These are phyloP conservation scores for Lepiota venenata DNA, from an alignment of 768 basidiomycete genomes.

Conservation along the genomic window DNA sequence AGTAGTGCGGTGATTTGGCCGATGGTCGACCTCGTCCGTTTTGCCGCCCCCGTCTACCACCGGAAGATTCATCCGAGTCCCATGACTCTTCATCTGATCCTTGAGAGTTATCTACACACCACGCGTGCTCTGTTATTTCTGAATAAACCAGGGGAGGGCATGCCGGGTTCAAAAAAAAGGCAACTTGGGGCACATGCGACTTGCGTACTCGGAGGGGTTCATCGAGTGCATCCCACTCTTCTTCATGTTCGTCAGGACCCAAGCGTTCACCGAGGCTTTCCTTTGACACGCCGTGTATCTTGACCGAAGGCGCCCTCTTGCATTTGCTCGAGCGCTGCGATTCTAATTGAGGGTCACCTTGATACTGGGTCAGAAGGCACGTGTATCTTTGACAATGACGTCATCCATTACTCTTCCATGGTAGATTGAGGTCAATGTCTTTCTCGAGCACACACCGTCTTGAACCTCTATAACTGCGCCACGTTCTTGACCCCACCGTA, in stretches of 20 bases:
- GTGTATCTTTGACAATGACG: slow-evolving; percentile 76
- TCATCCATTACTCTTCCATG: slow-evolving; percentile 97
- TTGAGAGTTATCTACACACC: slow-evolving; percentile 61
- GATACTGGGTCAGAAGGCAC: too few relatives aligned
- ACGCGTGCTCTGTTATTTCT: slow-evolving; percentile 58
- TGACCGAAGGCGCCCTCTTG: slow-evolving; percentile 77
- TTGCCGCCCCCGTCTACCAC: slow-evolving; percentile 19
- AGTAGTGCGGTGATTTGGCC: background rate
- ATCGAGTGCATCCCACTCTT: slow-evolving; percentile 60
- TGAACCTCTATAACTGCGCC: slow-evolving; percentile 92
- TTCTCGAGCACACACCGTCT: slow-evolving; percentile 90
- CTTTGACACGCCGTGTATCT: slow-evolving; percentile 78
- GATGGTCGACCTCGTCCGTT: slow-evolving; percentile 17
- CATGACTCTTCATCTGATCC: slow-evolving; percentile 46
- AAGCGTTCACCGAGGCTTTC: slow-evolving; percentile 65
- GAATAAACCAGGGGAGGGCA: background rate
- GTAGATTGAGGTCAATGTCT: slow-evolving; percentile 71
- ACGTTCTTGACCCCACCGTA: slow-evolving; percentile 96
- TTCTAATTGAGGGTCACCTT: slow-evolving; percentile 14
- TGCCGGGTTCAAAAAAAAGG: background rate
- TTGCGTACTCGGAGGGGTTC: slow-evolving; percentile 68
- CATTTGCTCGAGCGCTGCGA: slow-evolving; percentile 37
- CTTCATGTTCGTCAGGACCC: slow-evolving; percentile 48
- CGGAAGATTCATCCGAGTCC: slow-evolving; percentile 48
- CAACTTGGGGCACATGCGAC: slow-evolving; percentile 22